Conservation (phyloP, 164 flowering plant species). For the Liquidambar formosana region DNA sequence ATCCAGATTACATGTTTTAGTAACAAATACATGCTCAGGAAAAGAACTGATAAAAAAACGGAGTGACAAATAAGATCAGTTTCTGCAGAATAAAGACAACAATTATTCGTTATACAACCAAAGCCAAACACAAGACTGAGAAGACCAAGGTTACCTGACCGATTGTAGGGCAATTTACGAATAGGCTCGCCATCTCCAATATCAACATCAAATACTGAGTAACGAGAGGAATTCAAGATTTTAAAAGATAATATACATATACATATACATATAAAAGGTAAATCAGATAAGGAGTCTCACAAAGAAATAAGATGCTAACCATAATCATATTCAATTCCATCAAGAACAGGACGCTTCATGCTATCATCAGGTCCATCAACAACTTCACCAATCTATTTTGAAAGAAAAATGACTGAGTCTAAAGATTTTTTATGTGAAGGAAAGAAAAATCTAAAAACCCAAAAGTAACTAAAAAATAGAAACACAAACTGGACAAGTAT, state of each 20-base stretch:
- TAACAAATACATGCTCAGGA: too few species aligned
- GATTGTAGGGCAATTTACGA: conserved; percentile 89
- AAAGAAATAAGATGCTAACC: conserved; percentile 43
- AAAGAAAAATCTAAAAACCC: background rate
- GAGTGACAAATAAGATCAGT: background rate
- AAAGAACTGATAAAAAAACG: background rate
- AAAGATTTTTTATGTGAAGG: background rate
- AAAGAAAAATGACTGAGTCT: background rate
- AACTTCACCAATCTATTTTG: conserved; percentile 86
- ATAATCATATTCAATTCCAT: conserved; percentile 83
- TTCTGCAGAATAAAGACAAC: background rate
- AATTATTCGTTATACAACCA: background rate
- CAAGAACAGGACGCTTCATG: conserved; percentile 50
- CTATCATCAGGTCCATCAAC: conserved; percentile 94
- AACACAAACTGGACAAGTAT: background rate
- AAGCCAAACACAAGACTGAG: background rate
- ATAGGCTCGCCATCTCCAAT: conserved; percentile 97
- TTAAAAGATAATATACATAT: background rate
- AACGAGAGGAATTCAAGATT: conserved; percentile 2
- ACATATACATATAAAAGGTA: background rate
- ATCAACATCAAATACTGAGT: conserved; percentile 94
- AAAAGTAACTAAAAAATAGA: background rate
- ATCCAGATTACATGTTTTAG: background rate
- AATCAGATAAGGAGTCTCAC: background rate
- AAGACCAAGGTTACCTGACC: conserved; percentile 66